A percentile compares a stretch with the other conserved stretches of the same genome.
Conservation (phyloP, 345 rosid species). For the Corchorus olitorius region DNA sequence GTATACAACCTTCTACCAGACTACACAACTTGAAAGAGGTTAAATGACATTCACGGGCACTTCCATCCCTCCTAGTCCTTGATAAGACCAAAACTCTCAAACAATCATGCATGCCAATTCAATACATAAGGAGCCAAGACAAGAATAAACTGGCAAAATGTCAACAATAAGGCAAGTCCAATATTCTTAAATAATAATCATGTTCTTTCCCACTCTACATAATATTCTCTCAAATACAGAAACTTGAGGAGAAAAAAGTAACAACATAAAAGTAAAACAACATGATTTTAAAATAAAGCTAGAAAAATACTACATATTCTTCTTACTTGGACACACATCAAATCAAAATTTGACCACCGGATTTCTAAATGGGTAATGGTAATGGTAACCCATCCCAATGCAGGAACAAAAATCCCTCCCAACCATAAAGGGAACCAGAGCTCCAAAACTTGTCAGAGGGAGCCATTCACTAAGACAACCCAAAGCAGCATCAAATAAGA, state of each 20-base stretch:
- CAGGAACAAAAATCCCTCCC: neutral
- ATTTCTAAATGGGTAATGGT: conserved; percentile 22
- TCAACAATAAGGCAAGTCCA: conserved; percentile 6
- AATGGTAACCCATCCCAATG: conserved; percentile 15
- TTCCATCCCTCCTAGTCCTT: neutral
- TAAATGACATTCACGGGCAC: neutral
- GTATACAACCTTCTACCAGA: too few species aligned
- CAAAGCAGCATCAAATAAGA: conserved; percentile 22
- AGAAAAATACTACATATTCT: conserved; percentile 8
- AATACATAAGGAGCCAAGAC: neutral
- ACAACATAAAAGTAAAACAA: neutral
- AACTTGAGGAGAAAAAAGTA: conserved; percentile 7
- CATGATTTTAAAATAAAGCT: conserved; percentile 20
- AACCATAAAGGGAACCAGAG: neutral
- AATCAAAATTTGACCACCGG: conserved; percentile 24
- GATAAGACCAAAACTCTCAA: conserved; percentile 1
- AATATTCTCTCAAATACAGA: neutral
- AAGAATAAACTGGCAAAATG: neutral
- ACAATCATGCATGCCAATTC: neutral
- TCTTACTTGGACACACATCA: neutral
- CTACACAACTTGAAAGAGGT: too few species aligned
- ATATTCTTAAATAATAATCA: neutral
- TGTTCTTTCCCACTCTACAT: conserved; percentile 19
- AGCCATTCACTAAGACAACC: conserved; percentile 21
- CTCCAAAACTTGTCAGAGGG: neutral